Base-by-base conservation (phyloP, 208 protist genomes). In the Angomonas ambiguus region DNA sequence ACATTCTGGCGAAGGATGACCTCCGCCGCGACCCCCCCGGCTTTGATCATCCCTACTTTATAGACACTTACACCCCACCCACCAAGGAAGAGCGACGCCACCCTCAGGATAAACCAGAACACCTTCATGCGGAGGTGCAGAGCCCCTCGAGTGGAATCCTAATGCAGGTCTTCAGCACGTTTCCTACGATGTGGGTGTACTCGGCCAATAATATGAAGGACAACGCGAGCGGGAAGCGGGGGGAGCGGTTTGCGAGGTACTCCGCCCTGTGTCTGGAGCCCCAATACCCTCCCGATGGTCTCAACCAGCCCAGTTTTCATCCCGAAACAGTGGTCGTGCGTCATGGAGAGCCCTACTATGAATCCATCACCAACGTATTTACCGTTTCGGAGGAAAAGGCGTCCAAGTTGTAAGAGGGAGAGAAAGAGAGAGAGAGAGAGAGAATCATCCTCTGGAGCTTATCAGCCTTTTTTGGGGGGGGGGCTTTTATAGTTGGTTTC, bases 171-270 rank as follows among this genome's bases (percentile, higher is more conserved):
- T 74, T 80, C 64, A 84, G 82, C 24, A 88, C 80, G 34, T 88
- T 79, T 38, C 82, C 82, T 35, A 65, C 38, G 33, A 67, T 87
- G 41, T 80, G 79, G 74, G 85, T 92, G 41, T 92, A 92, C 78
- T 79, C 85, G 22, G 79, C 82, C 16, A 92, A 85, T 57, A 76
- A 81, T 73, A 71, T 85, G 24, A 64, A 67, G 22, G 72, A 72
- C 45, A 63, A 80, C 1, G 73, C 70, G 45, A 77, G 53, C 25
- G 82, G 79, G 25, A 67, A 60, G 3, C 65, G 53, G 13, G 82
- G 82, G 0, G 69, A 92, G 69, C 76, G 82, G 27, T 85, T 77
- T 62, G 65, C 53, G 18, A 76, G 77, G 28, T 77, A 81, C 72
- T 74, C 48, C 8, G 58, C 70, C 0, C 32, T 85, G 25, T 71